Percentiles rank a stretch among this genome's conserved stretches.
phyloP scores from a whole-genome alignment of 1,139 yeast species.

The Pichia sp. region DNA sequence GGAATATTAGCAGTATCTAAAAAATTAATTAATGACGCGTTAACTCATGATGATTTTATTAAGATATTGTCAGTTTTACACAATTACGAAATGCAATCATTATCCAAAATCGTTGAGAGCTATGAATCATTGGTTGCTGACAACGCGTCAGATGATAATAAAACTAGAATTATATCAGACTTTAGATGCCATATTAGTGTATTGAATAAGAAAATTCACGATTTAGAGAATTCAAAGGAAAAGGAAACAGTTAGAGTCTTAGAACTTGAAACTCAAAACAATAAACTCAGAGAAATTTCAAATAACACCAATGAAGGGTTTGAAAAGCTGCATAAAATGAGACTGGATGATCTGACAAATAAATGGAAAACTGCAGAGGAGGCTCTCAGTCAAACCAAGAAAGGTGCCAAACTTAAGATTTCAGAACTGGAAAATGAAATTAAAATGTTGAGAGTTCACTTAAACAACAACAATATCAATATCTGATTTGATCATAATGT shows the following conservation, averaged over 20 bases:
- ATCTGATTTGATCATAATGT: not conserved
- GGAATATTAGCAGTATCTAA: constrained; percentile 5
- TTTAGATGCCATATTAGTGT: constrained; percentile 2
- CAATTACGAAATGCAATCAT: constrained; percentile 18
- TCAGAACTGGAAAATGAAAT: constrained; percentile 53
- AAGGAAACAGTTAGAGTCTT: constrained; percentile 13
- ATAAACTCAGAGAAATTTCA: constrained; percentile 11
- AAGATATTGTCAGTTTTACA: constrained; percentile 35
- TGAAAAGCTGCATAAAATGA: constrained; percentile 28
- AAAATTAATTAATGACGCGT: not conserved
- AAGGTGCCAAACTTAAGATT: constrained; percentile 48
- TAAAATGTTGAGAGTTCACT: constrained; percentile 17
- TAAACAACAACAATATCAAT: not conserved
- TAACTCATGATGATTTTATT: not conserved
- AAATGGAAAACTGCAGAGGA: constrained; percentile 71
- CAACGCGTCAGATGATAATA: not conserved
- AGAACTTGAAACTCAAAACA: constrained; percentile 11
- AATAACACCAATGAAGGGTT: constrained; percentile 16
- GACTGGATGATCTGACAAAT: constrained; percentile 56
- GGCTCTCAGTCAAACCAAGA: constrained; percentile 51
- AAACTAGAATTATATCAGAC: not conserved
- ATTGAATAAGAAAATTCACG: constrained; percentile 7
- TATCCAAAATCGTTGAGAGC: constrained; percentile 11
- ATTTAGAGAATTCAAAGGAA: constrained; percentile 21
- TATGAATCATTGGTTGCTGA: not conserved